Percentiles rank a stretch among this genome's conserved stretches.
Evolutionary conservation across 139 green algal genomes (phyloP).

Genomic region (Chlorella sorokiniana): DNA sequence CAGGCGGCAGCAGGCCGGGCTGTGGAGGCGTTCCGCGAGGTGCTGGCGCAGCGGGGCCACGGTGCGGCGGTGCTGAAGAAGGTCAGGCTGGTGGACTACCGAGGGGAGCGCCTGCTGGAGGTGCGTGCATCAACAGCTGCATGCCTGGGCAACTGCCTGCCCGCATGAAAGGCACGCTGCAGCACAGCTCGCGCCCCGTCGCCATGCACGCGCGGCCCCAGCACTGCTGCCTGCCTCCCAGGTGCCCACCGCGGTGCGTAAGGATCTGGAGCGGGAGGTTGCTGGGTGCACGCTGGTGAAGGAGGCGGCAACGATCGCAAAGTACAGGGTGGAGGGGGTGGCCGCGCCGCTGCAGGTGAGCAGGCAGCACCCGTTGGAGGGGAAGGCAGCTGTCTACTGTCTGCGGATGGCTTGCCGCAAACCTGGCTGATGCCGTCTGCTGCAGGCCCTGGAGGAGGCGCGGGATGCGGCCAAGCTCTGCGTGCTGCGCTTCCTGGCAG

Average conservation of each 20-base stretch:
- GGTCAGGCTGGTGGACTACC: slow-evolving; percentile 15
- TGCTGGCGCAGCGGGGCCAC: background rate
- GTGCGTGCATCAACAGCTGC: background rate
- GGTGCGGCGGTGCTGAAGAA: background rate
- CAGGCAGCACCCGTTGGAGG: no score
- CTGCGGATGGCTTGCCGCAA: background rate
- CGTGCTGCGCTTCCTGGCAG: slow-evolving; percentile 29
- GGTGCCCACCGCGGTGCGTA: slow-evolving; percentile 17
- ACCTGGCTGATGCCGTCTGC: no score
- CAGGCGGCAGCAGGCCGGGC: background rate
- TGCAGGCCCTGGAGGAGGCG: background rate
- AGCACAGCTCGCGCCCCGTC: background rate
- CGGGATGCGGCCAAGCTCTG: slow-evolving; percentile 9
- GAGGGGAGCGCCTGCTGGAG: slow-evolving; percentile 22
- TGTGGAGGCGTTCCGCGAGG: background rate
- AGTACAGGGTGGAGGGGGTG: background rate
- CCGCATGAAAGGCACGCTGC: no score
- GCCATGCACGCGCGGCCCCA: background rate
- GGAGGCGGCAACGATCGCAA: slow-evolving; percentile 23
- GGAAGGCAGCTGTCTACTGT: no score
- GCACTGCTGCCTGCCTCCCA: background rate
- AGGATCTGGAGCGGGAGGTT: background rate
- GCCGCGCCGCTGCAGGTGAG: background rate
- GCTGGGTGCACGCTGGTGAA: slow-evolving; percentile 13
- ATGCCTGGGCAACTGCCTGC: no score